Evolutionary conservation across 139 green algal species (phyloP).

Genomic region (Haematococcus lacustris): DNA sequence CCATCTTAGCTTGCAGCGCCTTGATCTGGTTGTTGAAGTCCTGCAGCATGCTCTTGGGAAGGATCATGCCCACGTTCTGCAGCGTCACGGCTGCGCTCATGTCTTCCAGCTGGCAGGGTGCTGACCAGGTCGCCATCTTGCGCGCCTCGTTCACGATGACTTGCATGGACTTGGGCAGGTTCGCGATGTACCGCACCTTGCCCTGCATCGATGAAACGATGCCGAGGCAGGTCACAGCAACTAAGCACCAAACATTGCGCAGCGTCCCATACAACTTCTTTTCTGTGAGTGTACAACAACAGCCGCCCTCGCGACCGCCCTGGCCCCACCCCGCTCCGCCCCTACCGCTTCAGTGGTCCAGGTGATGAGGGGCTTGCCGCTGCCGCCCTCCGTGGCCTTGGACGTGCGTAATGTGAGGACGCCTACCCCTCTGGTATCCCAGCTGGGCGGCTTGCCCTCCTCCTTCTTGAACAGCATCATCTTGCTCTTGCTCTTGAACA

Average conservation of each 20-base stretch:
- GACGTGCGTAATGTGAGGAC: conserved; percentile 8
- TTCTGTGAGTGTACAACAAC: too few species aligned
- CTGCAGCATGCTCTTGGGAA: conserved; percentile 3
- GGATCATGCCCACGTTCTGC: conserved; percentile 1
- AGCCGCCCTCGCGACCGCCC: too few species aligned
- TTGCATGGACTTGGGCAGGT: conserved; percentile 13
- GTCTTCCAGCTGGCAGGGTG: conserved; percentile 13
- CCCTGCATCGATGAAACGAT: neutral
- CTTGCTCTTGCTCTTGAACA: conserved; percentile 21
- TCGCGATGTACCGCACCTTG: conserved; percentile 15
- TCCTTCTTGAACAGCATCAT: conserved; percentile 10
- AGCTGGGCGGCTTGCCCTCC: conserved; percentile 5
- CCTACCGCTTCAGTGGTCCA: conserved; percentile 16
- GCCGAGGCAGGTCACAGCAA: neutral
- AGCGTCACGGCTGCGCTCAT: too few species aligned
- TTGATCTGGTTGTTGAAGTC: conserved; percentile 2
- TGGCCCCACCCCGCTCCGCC: too few species aligned
- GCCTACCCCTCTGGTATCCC: conserved; percentile 15
- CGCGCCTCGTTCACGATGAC: conserved; percentile 7
- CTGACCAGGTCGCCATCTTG: conserved; percentile 6
- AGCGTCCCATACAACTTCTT: too few species aligned
- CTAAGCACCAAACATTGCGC: too few species aligned
- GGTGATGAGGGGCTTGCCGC: conserved; percentile 18
- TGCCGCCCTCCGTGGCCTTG: conserved; percentile 2
- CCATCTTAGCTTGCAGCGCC: neutral